Base-by-base conservation (phyloP, 331 rosid genomes). In the Saraca asoca region DNA sequence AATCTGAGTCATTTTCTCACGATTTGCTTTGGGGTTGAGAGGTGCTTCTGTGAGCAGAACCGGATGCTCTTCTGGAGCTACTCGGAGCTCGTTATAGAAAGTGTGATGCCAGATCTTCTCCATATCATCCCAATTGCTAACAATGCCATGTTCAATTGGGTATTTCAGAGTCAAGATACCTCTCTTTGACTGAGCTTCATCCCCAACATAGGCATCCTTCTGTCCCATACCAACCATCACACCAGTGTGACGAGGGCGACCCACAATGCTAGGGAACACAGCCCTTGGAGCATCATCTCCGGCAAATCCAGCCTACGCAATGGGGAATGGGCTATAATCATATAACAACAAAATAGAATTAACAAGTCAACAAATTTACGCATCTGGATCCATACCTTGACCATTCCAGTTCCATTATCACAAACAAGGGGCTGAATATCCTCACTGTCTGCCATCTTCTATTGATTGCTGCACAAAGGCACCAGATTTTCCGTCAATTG, bases 81-180 rank as follows among this genome's bases (percentile, higher is more conserved):
- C 96, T 68, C 98, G 95, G 44, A 89, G 98, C 81, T 92, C 98
- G 0, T 92, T 92, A 81, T 92, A 91, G 85, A 91, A 91, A 33
- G 98, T 91, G 78, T 91, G 98, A 79, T 91, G 96, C 98, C 98
- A 88, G 72, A 91, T 91, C 86, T 91, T 91, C 78, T 87, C 98
- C 98, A 91, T 88, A 67, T 91, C 98, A 78, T 91, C 98, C 98
- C 96, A 91, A 10, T 91, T 89, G 71, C 87, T 89, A 7, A 89
- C 96, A 68, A 89, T 89, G 0, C 94, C 96, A 69, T 89, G 96
- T 80, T 89, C 96, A 39, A 89, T 91, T 2, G 98, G 98, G 69
- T 91, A 91, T 66, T 91, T 91, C 46, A 91, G 68, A 20, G 98
- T 91, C 85, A 89, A 67, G 45, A 89, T 89, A 84, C 96, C 96